phyloP scores from a whole-genome alignment of 2,329 filamentous ascomycete species.

The Polytolypa hystricis region DNA sequence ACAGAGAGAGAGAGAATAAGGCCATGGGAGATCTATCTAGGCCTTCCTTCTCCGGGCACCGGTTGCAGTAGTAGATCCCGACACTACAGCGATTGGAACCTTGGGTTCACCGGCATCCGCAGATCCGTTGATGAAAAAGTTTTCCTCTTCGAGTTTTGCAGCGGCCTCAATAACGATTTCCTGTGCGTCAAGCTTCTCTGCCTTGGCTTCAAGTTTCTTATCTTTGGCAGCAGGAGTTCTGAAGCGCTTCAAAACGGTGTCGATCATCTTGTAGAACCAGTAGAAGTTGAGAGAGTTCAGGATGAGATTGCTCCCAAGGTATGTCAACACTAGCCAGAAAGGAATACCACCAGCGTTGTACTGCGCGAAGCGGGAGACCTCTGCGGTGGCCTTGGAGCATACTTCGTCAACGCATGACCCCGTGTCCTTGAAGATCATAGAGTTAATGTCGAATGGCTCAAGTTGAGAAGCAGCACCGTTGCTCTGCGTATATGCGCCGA shows the following conservation, averaged over 20 bases:
- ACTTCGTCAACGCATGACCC: conserved; percentile 28
- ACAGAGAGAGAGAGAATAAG: too few relatives aligned
- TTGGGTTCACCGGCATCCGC: background rate
- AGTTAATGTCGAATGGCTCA: conserved; percentile 21
- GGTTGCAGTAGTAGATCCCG: background rate
- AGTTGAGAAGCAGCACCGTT: conserved; percentile 22
- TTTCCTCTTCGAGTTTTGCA: conserved; percentile 12
- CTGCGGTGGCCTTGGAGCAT: conserved; percentile 31
- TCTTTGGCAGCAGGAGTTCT: conserved; percentile 24
- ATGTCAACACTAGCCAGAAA: conserved; percentile 47
- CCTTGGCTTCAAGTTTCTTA: conserved; percentile 14
- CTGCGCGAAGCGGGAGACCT: conserved; percentile 40
- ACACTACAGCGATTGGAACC: background rate
- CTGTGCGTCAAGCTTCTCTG: conserved; percentile 20
- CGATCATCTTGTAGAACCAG: conserved; percentile 59
- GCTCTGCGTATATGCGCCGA: conserved; percentile 38
- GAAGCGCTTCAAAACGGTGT: conserved; percentile 53
- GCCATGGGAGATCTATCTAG: background rate
- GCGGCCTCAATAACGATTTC: conserved; percentile 25
- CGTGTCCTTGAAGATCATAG: conserved; percentile 24
- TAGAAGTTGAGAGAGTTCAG: conserved; percentile 53
- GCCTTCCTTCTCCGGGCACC: conserved; percentile 1
- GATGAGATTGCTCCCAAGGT: conserved; percentile 48
- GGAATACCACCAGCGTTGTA: conserved; percentile 35
- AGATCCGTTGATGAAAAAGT: conserved; percentile 11